Conservation (phyloP, 441 rosid species). For the Gossypium armourianum region DNA sequence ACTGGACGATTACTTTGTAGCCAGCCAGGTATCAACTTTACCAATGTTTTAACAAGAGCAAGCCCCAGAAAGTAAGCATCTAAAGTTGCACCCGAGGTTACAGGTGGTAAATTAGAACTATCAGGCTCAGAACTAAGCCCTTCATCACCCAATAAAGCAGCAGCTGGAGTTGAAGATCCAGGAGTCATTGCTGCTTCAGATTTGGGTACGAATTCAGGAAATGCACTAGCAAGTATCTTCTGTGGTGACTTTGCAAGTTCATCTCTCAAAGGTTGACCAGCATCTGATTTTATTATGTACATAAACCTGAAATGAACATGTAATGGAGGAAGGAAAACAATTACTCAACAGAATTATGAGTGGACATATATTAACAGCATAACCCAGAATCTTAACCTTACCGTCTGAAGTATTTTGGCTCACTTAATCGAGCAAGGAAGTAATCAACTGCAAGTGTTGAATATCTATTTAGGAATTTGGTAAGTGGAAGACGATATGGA, state of each 20-base stretch:
- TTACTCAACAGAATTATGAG: conserved; percentile 11
- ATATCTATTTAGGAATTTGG: conserved; percentile 87
- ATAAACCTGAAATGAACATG: conserved; percentile 57
- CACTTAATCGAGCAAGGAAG: conserved; percentile 81
- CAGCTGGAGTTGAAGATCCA: conserved; percentile 46
- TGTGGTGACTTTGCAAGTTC: conserved; percentile 90
- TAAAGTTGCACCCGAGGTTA: conserved; percentile 33
- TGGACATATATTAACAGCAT: conserved; percentile 11
- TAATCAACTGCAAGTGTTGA: conserved; percentile 89
- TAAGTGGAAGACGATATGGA: conserved; percentile 91
- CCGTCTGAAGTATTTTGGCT: conserved; percentile 88
- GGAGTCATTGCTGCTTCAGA: conserved; percentile 39
- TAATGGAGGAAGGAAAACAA: conserved; percentile 9
- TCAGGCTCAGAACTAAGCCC: conserved; percentile 39
- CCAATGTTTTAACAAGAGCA: conserved; percentile 75
- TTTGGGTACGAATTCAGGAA: conserved; percentile 65
- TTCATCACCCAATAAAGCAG: conserved; percentile 55
- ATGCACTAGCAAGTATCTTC: conserved; percentile 76
- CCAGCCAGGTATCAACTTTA: conserved; percentile 83
- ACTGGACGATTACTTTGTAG: conserved; percentile 71
- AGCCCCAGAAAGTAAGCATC: conserved; percentile 94
- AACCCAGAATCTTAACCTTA: conserved; percentile 31
- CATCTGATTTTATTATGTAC: conserved; percentile 84
- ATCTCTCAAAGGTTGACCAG: conserved; percentile 89
- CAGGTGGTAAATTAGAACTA: conserved; percentile 35